Conservation (phyloP, 345 rosid genomes). For the Psidium friedrichsthalianum region DNA sequence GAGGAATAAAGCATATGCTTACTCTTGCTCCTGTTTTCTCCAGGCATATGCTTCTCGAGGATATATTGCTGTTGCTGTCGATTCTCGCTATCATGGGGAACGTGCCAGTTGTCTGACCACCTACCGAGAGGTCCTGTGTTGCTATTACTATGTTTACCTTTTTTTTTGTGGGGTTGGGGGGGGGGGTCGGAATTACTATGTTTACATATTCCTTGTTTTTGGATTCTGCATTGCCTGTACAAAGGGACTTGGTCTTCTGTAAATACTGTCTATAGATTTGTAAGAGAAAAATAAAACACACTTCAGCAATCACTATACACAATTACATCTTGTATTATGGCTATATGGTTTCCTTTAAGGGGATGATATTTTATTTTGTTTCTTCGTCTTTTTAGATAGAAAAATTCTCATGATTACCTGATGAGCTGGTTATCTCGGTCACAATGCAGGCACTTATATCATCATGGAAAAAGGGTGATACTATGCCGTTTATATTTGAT, state of each 20-base stretch:
- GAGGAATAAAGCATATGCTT: background rate
- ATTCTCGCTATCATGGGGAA: conserved; percentile 94
- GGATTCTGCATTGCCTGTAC: background rate
- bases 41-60: conserved; percentile 91
- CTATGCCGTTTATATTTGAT: conserved; percentile 76
- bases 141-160: background rate
- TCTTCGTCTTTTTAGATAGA: background rate
- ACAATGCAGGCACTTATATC: conserved; percentile 71
- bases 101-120: conserved; percentile 55
- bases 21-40: conserved; percentile 1
- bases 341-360: background rate
- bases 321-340: background rate
- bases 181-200: background rate
- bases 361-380: background rate
- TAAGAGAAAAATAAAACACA: background rate
- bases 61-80: conserved; percentile 66
- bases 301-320: background rate
- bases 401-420: background rate
- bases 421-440: background rate
- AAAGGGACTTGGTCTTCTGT: background rate
- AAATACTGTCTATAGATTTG: background rate
- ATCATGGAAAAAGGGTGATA: conserved; percentile 73
- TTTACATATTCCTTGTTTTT: background rate
- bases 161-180: too few relatives aligned
- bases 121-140: conserved; percentile 42